Conservation (phyloP, 73 alveolate species). For the Uronychia binucleata region DNA sequence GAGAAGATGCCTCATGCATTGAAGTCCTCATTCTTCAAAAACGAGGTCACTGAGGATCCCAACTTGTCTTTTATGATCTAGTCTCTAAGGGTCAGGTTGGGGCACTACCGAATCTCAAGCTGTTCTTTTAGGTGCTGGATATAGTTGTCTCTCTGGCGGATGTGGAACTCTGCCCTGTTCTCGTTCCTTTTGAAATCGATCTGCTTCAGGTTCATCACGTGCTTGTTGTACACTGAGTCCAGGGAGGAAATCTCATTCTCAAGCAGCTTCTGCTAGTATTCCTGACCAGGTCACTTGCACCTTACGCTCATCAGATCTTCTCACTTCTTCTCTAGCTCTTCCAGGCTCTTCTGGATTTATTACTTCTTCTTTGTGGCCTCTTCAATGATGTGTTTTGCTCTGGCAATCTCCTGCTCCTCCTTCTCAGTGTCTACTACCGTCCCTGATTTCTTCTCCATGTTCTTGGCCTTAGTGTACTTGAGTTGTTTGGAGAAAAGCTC, state of each 20-base stretch:
- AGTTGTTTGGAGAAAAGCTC: slow-evolving; percentile 48
- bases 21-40: slow-evolving; percentile 23
- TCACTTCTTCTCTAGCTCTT: slow-evolving; percentile 15
- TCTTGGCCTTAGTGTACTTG: slow-evolving; percentile 13
- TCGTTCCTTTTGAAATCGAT: slow-evolving; percentile 61
- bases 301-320: slow-evolving; percentile 1
- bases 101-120: slow-evolving; percentile 5
- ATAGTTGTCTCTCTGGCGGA: slow-evolving; percentile 59
- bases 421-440: slow-evolving; percentile 16
- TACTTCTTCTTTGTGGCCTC: slow-evolving; percentile 5
- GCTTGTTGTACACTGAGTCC: slow-evolving; percentile 52
- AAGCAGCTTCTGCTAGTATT: background rate
- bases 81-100: slow-evolving; percentile 42
- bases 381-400: slow-evolving; percentile 7
- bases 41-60: slow-evolving; percentile 54
- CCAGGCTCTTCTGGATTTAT: background rate
- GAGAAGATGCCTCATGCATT: background rate
- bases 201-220: slow-evolving; percentile 51
- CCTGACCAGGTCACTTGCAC: background rate
- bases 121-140: slow-evolving; percentile 57
- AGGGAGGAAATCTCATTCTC: slow-evolving; percentile 4
- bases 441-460: slow-evolving; percentile 10
- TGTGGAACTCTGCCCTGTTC: slow-evolving; percentile 68
- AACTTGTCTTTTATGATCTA: slow-evolving; percentile 53
- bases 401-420: slow-evolving; percentile 8